A percentile compares a stretch with the other conserved stretches of the same genome.
Evolutionary conservation across 768 basidiomycete species (phyloP).

Genomic region (Amanita rimosa): DNA sequence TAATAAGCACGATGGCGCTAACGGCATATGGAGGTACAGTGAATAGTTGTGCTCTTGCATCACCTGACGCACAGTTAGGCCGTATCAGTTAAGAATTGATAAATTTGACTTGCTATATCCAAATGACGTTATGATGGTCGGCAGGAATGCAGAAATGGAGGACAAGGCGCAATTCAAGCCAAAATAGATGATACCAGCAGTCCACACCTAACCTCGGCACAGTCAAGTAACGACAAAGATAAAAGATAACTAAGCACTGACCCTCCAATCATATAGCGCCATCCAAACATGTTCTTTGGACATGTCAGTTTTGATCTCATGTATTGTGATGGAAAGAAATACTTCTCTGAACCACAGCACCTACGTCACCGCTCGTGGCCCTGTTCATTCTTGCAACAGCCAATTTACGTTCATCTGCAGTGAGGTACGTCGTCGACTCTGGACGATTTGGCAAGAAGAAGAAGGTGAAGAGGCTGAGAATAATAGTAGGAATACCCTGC

Average conservation of each 20-base stretch:
- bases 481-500: constrained; percentile 56
- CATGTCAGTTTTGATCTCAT: constrained; percentile 1
- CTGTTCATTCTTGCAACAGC: constrained; percentile 61
- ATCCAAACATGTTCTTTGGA: constrained; percentile 43
- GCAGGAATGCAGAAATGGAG: constrained; percentile 76
- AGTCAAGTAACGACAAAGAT: not conserved
- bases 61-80: constrained; percentile 25
- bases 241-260: constrained; percentile 16
- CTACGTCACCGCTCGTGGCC: constrained; percentile 52
- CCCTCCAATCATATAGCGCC: constrained; percentile 67
- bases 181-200: constrained; percentile 66
- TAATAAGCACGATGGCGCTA: constrained; percentile 49
- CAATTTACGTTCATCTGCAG: constrained; percentile 39
- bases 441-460: constrained; percentile 60
- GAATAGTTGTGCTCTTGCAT: constrained; percentile 57
- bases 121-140: constrained; percentile 69
- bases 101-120: constrained; percentile 44
- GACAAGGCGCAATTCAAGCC: constrained; percentile 67
- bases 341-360: constrained; percentile 56
- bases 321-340: not conserved
- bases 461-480: constrained; percentile 45
- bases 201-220: constrained; percentile 34
- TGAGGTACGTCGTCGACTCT: constrained; percentile 54
- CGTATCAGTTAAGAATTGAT: not conserved
- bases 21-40: constrained; percentile 79